phyloP scores from a whole-genome alignment of 179 eudicot genomes.

The Actinidia arguta region DNA sequence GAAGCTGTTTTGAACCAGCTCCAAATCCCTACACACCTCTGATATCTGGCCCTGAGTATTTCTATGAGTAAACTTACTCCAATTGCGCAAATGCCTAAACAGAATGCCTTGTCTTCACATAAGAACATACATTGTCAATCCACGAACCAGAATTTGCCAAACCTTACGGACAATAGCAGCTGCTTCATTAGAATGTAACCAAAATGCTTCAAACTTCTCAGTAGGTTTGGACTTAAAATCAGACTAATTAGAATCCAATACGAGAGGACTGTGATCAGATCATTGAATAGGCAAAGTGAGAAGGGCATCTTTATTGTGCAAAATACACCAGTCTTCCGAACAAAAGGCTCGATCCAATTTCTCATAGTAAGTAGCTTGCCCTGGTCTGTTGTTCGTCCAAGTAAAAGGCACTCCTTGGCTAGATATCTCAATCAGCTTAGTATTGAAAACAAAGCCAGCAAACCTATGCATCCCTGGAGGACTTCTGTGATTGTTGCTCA shows the following conservation, averaged over 20 bases:
- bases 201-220: not conserved
- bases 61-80: not conserved
- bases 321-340: not conserved
- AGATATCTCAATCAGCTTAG: not conserved
- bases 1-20: not conserved
- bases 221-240: no score
- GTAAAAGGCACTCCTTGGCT: not conserved
- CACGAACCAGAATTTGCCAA: not conserved
- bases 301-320: no score
- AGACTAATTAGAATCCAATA: not conserved
- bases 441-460: not conserved
- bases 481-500: fast-evolving
- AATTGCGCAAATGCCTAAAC: not conserved
- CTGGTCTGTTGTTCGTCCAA: not conserved
- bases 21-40: not conserved
- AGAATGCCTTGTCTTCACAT: not conserved
- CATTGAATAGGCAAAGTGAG: not conserved
- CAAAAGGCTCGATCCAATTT: not conserved
- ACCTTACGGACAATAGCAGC: not conserved
- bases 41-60: not conserved
- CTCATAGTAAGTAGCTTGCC: not conserved
- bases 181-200: not conserved
- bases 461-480: not conserved
- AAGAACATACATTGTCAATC: not conserved
- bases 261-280: not conserved